Evolutionary conservation across 2,329 filamentous ascomycete genomes (phyloP).

Genomic region (Aspergillus aculeatus): DNA sequence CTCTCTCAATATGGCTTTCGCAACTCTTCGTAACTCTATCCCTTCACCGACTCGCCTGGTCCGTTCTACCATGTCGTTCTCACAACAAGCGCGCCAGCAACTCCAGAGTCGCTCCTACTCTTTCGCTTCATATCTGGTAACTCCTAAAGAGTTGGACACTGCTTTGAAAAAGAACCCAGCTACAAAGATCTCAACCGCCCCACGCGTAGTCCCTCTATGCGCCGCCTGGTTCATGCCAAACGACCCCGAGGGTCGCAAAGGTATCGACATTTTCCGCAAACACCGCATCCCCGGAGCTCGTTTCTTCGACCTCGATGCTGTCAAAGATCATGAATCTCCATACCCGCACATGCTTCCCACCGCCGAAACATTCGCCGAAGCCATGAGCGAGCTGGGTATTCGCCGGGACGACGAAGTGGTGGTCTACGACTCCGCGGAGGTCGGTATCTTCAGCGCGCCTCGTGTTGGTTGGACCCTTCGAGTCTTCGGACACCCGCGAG

Average conservation of each 20-base stretch:
- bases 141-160: conserved; percentile 75
- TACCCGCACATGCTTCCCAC: conserved; percentile 97
- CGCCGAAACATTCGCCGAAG: conserved; percentile 74
- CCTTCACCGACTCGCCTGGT: conserved; percentile 25
- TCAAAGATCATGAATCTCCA: conserved; percentile 81
- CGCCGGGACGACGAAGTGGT: conserved; percentile 84
- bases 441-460: conserved; percentile 91
- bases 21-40: conserved; percentile 32
- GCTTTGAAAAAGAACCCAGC: conserved; percentile 80
- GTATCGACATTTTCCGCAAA: conserved; percentile 75
- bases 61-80: conserved; percentile 28
- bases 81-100: conserved; percentile 28
- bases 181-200: conserved; percentile 74
- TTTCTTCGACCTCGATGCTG: conserved; percentile 93
- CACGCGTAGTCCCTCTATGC: conserved; percentile 83
- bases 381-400: conserved; percentile 88
- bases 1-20: conserved; percentile 34
- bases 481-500: conserved; percentile 82
- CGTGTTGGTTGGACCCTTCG: conserved; percentile 90
- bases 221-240: conserved; percentile 97
- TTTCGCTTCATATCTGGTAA: conserved; percentile 81
- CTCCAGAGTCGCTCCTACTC: conserved; percentile 47
- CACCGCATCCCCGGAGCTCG: conserved; percentile 83
- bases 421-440: conserved; percentile 87
- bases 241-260: conserved; percentile 70